Base-by-base conservation (phyloP, 768 basidiomycete genomes). In the Termitomyces sp. region DNA sequence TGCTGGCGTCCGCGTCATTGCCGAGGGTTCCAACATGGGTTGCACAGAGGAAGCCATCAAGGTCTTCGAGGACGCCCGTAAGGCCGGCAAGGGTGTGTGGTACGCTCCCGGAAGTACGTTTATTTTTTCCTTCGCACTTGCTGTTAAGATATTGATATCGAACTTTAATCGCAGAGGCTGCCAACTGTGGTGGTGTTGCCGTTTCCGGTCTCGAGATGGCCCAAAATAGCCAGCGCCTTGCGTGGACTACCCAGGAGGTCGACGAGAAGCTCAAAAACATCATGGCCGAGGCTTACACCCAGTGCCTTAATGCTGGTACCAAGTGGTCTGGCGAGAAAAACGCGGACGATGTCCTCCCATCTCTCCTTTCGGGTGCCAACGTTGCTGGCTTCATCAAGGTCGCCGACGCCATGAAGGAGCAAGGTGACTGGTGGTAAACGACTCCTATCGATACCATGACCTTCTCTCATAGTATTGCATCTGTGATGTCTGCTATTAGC, bases 131-230 rank as follows among this genome's bases (percentile, higher is more conserved):
- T 46, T 27, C 18, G 38, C 42, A 15, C 7, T 44, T 23, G 12
- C 7, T 12, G 47, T 40, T 20, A 3, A 13, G 4, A 47, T n/a
- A 48, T 46, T 58, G 42, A 62, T 25, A 13, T 15, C 27, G 12
- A 40, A 50, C 45, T 22, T 55, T 43, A 29, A 53, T 23, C 1
- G 15, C 60, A 75, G 73, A 80, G 71, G 78, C 79, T 6, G 76
- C 78, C 67, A 85, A 86, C 72, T 80, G 78, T 60, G 88, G 88
- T 69, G 88, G 88, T 71, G 88, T 90, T 52, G 86, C 86, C 38
- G 86, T 88, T 22, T 88, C 85, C 9, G 86, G 85, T 60, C 81
- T 89, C 58, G 88, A 89, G 75, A 88, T 89, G 86, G 83, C 85
- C 2, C 87, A 89, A 73, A 89, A 90, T 76, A 85, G 83, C 63